Percentiles rank a stretch among this genome's conserved stretches.
These are phyloP conservation scores for Tetraselmis chui DNA, from an alignment of 139 green algal species.

Conservation along the genomic window DNA sequence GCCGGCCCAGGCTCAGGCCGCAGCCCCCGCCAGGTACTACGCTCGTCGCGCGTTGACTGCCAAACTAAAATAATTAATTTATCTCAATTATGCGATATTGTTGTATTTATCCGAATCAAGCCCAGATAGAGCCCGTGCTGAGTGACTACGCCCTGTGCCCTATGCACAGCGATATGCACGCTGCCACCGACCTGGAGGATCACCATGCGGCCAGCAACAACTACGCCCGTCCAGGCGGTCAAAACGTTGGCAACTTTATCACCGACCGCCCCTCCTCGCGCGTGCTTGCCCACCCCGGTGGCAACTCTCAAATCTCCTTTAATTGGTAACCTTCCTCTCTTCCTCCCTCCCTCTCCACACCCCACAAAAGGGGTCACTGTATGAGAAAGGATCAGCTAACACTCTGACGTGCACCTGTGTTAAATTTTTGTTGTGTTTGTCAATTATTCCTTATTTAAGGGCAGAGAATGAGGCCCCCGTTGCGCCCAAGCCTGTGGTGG, in stretches of 20 bases:
- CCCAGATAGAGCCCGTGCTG: not conserved
- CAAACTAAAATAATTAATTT: not conserved
- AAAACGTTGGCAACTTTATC: conserved; percentile 19
- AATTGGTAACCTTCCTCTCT: too few species aligned
- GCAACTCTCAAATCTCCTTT: conserved; percentile 51
- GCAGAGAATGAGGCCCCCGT: not conserved
- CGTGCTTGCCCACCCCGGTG: conserved; percentile 1
- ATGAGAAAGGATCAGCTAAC: too few species aligned
- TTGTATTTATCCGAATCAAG: not conserved
- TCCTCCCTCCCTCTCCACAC: too few species aligned
- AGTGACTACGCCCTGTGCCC: too few species aligned
- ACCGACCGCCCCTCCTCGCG: conserved; percentile 5
- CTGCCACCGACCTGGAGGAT: not conserved
- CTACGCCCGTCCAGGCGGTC: conserved; percentile 7
- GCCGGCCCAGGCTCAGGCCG: conserved; percentile 14
- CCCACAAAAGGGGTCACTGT: too few species aligned
- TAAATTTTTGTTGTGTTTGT: too few species aligned
- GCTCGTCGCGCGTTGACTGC: not conserved
- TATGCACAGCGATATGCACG: not conserved
- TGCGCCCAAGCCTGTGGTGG: not conserved
- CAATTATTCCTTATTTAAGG: too few species aligned
- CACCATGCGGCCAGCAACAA: conserved; percentile 3
- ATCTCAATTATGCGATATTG: not conserved
- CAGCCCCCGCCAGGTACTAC: not conserved
- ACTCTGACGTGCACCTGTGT: too few species aligned